phyloP scores from a whole-genome alignment of 2,329 filamentous ascomycete genomes.

The Epichloe glyceriae region DNA sequence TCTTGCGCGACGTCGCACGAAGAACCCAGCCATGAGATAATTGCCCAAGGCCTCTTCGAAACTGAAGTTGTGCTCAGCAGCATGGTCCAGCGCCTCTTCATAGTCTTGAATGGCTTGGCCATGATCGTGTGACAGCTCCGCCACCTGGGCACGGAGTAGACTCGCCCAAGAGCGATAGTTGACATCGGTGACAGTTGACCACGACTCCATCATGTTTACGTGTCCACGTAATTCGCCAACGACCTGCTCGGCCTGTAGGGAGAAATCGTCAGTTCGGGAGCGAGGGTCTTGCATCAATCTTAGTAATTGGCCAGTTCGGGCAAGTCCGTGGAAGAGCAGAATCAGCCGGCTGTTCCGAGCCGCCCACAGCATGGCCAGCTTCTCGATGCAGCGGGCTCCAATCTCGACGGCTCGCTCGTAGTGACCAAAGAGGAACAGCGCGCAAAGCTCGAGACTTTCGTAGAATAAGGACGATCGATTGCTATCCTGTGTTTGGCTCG shows the following conservation, averaged over 20 bases:
- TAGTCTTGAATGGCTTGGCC: constrained; percentile 49
- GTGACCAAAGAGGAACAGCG: constrained; percentile 50
- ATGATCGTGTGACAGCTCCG: constrained; percentile 46
- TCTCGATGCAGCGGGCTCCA: constrained; percentile 35
- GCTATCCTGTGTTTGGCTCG: constrained; percentile 39
- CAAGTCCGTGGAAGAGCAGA: constrained; percentile 47
- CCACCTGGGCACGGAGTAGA: constrained; percentile 54
- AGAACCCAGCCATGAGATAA: constrained; percentile 60
- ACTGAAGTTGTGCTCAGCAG: constrained; percentile 50
- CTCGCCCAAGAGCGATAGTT: constrained; percentile 62
- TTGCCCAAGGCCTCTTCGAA: constrained; percentile 64
- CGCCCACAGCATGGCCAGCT: constrained; percentile 42
- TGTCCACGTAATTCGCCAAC: constrained; percentile 40
- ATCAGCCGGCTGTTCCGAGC: constrained; percentile 43
- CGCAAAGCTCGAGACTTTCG: constrained; percentile 51
- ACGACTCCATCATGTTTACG: constrained; percentile 49
- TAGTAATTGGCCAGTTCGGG: constrained; percentile 39
- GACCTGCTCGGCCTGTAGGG: constrained; percentile 31
- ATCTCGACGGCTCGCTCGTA: constrained; percentile 46
- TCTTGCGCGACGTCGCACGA: constrained; percentile 50
- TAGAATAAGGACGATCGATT: constrained; percentile 56
- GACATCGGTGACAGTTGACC: constrained; percentile 49
- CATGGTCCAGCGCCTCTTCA: constrained; percentile 60
- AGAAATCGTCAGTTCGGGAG: constrained; percentile 28
- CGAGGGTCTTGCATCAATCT: constrained; percentile 35